Evolutionary conservation across 2,329 filamentous ascomycete genomes (phyloP).

Genomic region (Penicillium sp.): DNA sequence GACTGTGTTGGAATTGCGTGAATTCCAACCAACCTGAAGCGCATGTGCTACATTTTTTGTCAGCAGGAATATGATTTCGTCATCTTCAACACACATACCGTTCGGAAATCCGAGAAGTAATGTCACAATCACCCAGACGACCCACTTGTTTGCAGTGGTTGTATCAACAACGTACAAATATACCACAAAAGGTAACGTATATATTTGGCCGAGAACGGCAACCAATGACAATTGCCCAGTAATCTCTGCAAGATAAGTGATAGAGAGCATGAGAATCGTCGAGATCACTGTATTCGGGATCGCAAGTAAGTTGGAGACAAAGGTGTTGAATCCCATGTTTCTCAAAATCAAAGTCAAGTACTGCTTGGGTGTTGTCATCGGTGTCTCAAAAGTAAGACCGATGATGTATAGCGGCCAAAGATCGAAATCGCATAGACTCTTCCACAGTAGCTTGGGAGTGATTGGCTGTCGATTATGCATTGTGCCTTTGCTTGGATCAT

Average conservation of each 20-base stretch:
- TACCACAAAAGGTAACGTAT: slow-evolving; percentile 57
- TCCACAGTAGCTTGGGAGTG: slow-evolving; percentile 51
- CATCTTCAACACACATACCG: slow-evolving; percentile 23
- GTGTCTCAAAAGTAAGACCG: slow-evolving; percentile 45
- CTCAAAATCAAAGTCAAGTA: slow-evolving; percentile 46
- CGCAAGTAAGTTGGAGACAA: slow-evolving; percentile 62
- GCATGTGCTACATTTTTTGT: slow-evolving; percentile 52
- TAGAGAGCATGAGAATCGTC: slow-evolving; percentile 41
- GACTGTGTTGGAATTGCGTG: slow-evolving; percentile 46
- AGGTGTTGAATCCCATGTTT: slow-evolving; percentile 58
- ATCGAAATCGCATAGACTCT: slow-evolving; percentile 56
- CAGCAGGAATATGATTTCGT: not conserved
- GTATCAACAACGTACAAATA: slow-evolving; percentile 54
- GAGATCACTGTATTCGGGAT: slow-evolving; percentile 57
- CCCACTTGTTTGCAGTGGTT: slow-evolving; percentile 54
- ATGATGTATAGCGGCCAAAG: slow-evolving; percentile 59
- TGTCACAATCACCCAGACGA: slow-evolving; percentile 55
- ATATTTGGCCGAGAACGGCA: slow-evolving; percentile 56
- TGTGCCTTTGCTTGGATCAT: slow-evolving; percentile 58
- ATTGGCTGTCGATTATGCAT: slow-evolving; percentile 61
- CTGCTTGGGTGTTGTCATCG: slow-evolving; percentile 30
- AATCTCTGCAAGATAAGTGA: slow-evolving; percentile 39
- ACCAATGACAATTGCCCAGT: slow-evolving; percentile 56
- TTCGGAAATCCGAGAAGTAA: slow-evolving; percentile 59
- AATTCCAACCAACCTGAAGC: slow-evolving; percentile 51